Evolutionary conservation across 2,329 filamentous ascomycete species (phyloP), one percentile per base, ranked within the genome.

Genomic region (Aspergillus carbonarius): DNA sequence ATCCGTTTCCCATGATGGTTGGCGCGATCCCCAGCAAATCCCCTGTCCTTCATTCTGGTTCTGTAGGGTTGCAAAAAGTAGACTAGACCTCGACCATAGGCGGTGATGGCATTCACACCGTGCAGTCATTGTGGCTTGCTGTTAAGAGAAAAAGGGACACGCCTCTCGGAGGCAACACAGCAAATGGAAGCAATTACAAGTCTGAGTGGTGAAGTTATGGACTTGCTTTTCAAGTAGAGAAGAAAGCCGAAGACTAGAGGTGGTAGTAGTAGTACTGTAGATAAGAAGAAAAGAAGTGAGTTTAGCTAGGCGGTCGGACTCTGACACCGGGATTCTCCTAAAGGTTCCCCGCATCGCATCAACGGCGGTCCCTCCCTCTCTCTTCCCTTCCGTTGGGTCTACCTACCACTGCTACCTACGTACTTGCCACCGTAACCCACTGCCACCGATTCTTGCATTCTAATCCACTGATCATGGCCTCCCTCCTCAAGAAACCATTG

Each of bases 401-500:
- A 23, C 5, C 23, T 23, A 23, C 23, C 5, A 23, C 23, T 23
- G 23, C 30, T 32, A 32, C 9, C 30, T 32, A 32, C 30, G 30
- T 32, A 40, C 17, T 15, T 9, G 6, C 47, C 25, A 18, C n/a
- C 17, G 25, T 4, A 12, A 32, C 7, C 13, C 35, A 42, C 23
- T 10, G 12, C 23, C 25, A n/a, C 18, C 17, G n/a, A 18, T 32
- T 10, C n/a, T 13, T 18, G 4, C 18, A 13, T 13, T 18, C 15
- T 6, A 18, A 50, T 30, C 17, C 56, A 44, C 40, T 39, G 61
- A 66, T 18, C 50, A 84, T 85, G 82, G 74, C 82, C 34, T 73
- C 78, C 40, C 71, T 93, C 52, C 84, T 96, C 61, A 88, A 89
- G 77, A 84, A 90, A 74, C 87, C 89, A 39, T 81, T 96, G 70